Conservation (phyloP, 1,139 yeast genomes). For the Meyerozyma sp. region DNA sequence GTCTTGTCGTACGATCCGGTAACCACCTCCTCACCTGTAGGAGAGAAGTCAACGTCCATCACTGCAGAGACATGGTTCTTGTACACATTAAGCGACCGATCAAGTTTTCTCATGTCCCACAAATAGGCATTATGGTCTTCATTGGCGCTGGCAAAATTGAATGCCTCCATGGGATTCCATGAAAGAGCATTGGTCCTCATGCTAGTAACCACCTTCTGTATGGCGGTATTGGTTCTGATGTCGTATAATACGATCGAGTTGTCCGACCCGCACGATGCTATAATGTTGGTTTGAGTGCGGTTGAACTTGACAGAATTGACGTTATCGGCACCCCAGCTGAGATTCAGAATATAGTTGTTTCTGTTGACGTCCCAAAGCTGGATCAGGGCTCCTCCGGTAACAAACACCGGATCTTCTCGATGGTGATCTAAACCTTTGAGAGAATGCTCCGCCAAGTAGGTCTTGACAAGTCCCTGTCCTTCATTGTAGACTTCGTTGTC, state of each 20-base stretch:
- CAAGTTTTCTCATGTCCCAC: slow-evolving; percentile 94
- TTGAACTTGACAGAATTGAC: slow-evolving; percentile 79
- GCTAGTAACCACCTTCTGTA: slow-evolving; percentile 81
- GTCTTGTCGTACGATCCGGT: slow-evolving; percentile 96
- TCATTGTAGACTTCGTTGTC: slow-evolving; percentile 32
- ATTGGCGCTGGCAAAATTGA: slow-evolving; percentile 82
- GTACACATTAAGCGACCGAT: slow-evolving; percentile 71
- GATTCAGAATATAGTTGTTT: slow-evolving; percentile 66
- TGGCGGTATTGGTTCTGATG: slow-evolving; percentile 85
- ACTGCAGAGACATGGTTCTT: slow-evolving; percentile 97
- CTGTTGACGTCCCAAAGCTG: slow-evolving; percentile 88
- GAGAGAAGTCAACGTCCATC: slow-evolving; percentile 89
- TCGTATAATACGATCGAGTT: slow-evolving; percentile 89
- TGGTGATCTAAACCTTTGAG: slow-evolving; percentile 88
- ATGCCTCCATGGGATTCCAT: slow-evolving; percentile 99
- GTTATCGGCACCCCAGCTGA: slow-evolving; percentile 97
- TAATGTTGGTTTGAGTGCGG: slow-evolving; percentile 79
- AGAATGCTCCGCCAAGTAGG: slow-evolving; percentile 79
- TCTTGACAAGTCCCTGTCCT: slow-evolving; percentile 54
- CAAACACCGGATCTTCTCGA: slow-evolving; percentile 64
- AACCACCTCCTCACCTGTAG: slow-evolving; percentile 94
- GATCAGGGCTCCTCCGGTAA: slow-evolving; percentile 87
- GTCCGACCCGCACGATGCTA: slow-evolving; percentile 92
- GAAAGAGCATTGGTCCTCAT: slow-evolving; percentile 81
- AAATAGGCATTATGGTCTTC: slow-evolving; percentile 95